phyloP scores from a whole-genome alignment of 768 basidiomycete genomes.

The Boletus tomentosulus region DNA sequence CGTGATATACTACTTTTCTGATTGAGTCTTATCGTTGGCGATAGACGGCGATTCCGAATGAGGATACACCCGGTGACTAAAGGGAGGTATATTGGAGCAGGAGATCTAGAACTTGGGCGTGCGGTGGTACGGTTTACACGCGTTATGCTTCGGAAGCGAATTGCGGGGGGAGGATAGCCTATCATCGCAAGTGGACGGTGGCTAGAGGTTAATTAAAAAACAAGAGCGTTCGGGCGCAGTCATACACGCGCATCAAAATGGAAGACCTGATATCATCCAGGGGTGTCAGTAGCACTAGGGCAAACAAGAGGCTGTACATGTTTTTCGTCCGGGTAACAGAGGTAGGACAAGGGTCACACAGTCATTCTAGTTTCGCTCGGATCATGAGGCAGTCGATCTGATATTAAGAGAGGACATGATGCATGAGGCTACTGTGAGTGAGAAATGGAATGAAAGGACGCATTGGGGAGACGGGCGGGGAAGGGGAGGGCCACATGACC shows the following conservation, averaged over 20 bases:
- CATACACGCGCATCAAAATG: constrained; percentile 36
- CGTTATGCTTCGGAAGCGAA: constrained; percentile 8
- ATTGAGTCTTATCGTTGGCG: too few relatives aligned
- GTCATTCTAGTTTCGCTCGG: constrained; percentile 23
- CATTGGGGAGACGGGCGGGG: too few relatives aligned
- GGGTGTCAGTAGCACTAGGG: constrained; percentile 15
- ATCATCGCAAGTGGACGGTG: constrained; percentile 3
- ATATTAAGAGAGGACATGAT: constrained; percentile 30
- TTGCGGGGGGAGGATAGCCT: constrained; percentile 1
- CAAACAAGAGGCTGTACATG: constrained; percentile 23
- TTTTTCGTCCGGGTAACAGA: constrained; percentile 1
- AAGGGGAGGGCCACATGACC: constrained; percentile 17
- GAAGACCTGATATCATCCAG: constrained; percentile 29
- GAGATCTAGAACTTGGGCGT: constrained; percentile 7
- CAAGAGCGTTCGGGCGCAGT: constrained; percentile 27
- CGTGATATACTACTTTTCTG: background rate
- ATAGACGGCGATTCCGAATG: too few relatives aligned
- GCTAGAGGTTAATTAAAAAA: constrained; percentile 6
- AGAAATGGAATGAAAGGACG: too few relatives aligned
- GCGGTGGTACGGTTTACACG: constrained; percentile 6
- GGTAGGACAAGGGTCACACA: constrained; percentile 10
- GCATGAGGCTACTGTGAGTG: constrained; percentile 22
- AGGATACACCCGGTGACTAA: background rate
- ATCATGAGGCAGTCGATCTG: constrained; percentile 33
- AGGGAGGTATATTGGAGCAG: background rate